Base-by-base conservation (phyloP, 208 protist genomes). In the Naegleria lovaniensis region DNA sequence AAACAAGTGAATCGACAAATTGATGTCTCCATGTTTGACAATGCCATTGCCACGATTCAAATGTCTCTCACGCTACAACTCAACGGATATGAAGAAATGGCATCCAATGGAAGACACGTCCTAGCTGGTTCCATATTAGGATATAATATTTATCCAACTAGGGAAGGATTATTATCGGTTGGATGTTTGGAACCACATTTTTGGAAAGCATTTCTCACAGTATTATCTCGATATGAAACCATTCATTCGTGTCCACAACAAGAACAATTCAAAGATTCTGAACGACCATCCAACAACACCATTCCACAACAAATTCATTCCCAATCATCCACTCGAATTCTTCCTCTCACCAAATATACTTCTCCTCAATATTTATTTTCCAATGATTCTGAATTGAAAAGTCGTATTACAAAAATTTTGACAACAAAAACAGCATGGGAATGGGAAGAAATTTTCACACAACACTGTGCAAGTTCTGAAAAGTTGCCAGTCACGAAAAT, bases 181-280 rank as follows among this genome's bases (percentile, higher is more conserved):
- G 84, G 29, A n/a, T 88, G 84, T 38, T 58, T 88, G n/a, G 84
- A 88, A 55, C 41, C 43, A 58, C 84, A 88, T 88, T 88, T 88
- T 38, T 88, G 84, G 84, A 88, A 38, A 22, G 16, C 0, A 9
- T 88, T 88, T 55, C 9, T 55, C 16, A 52, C 51, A n/a, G 39
- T n/a, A 29, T 67, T 48, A 48, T 48, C 43, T 48, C 43, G 7
- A 48, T 48, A 48, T 48, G 43, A 48, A 48, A 48, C 1, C 43
- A 48, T 9, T 48, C 43, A 48, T 67, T 2, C 11, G 13, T 67
- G 6, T 67, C 22, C 6, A 67, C 55, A 29, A 4, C 1, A 67
- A 67, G 13, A 0, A 19, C 11, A 22, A 58, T 58, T 15, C 51
- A 58, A 58, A 58, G 15, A 15, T 29, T 67, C 22, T 29, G 22